Evolutionary conservation across 1,284 basidiomycete species (phyloP).

Genomic region (Ganoderma lucidum): DNA sequence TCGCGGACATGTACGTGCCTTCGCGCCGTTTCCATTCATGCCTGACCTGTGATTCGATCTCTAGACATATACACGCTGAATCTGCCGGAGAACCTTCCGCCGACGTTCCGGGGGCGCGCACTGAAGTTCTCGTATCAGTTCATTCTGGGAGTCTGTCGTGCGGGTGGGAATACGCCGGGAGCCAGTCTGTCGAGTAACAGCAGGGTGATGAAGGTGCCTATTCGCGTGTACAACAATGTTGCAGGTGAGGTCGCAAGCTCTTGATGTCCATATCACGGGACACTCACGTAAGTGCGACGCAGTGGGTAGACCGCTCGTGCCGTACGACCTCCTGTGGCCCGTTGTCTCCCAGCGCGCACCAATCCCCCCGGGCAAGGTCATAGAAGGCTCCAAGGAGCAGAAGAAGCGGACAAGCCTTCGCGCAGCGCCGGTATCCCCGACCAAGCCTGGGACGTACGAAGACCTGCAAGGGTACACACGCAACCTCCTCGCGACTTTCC

Average conservation of each 20-base stretch:
- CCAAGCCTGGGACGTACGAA: slow-evolving; percentile 35
- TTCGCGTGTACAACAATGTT: slow-evolving; percentile 88
- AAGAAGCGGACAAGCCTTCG: slow-evolving; percentile 21
- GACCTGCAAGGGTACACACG: slow-evolving; percentile 48
- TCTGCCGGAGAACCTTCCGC: slow-evolving; percentile 85
- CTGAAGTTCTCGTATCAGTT: slow-evolving; percentile 92
- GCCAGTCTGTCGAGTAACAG: slow-evolving; percentile 56
- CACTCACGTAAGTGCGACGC: slow-evolving; percentile 13
- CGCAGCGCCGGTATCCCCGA: neutral
- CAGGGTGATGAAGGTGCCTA: slow-evolving; percentile 87
- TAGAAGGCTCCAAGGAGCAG: slow-evolving; percentile 28
- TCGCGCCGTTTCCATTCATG: neutral
- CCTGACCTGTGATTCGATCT: slow-evolving; percentile 5
- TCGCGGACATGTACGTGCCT: slow-evolving; percentile 75
- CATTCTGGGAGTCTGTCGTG: slow-evolving; percentile 85
- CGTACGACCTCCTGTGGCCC: slow-evolving; percentile 80
- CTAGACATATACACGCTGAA: slow-evolving; percentile 81
- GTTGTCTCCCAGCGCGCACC: slow-evolving; percentile 41
- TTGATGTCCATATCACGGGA: slow-evolving; percentile 10
- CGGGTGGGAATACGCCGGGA: slow-evolving; percentile 48
- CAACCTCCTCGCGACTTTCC: slow-evolving; percentile 54
- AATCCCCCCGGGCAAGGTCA: slow-evolving; percentile 30
- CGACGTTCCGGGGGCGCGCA: slow-evolving; percentile 87
- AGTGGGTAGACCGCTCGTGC: slow-evolving; percentile 62
- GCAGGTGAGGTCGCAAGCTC: slow-evolving; percentile 57